A percentile compares a stretch with the other conserved stretches of the same genome.
Evolutionary conservation across 2,329 filamentous ascomycete species (phyloP).

Genomic region (Daldinia eschscholtzii): DNA sequence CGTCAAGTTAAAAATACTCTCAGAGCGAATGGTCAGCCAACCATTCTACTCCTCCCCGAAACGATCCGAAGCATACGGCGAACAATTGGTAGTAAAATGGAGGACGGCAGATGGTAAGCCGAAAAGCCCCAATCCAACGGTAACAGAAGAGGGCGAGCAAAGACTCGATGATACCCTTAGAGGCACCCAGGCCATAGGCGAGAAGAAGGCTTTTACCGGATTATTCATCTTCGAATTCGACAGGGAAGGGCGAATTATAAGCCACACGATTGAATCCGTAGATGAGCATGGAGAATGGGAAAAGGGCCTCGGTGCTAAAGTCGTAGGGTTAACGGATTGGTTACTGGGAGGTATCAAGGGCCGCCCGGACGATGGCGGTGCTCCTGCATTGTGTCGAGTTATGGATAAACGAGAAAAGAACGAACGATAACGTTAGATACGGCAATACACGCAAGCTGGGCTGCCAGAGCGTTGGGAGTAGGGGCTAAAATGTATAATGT

Average conservation of each 20-base stretch:
- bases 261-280: constrained; percentile 93
- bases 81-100: constrained; percentile 94
- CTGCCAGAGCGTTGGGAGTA: background rate
- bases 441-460: constrained; percentile 7
- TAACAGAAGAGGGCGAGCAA: constrained; percentile 49
- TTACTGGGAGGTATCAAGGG: constrained; percentile 80
- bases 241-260: constrained; percentile 82
- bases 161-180: constrained; percentile 55
- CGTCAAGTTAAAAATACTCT: constrained; percentile 86
- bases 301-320: constrained; percentile 79
- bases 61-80: constrained; percentile 69
- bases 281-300: constrained; percentile 88
- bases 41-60: constrained; percentile 62
- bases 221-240: constrained; percentile 98
- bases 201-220: constrained; percentile 84
- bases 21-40: constrained; percentile 84
- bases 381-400: constrained; percentile 45
- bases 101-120: constrained; percentile 71
- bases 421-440: constrained; percentile 33
- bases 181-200: constrained; percentile 63
- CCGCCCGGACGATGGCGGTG: constrained; percentile 46
- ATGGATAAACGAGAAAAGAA: constrained; percentile 33
- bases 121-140: constrained; percentile 51
- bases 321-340: constrained; percentile 96
- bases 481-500: constrained; percentile 18